A percentile compares a stretch with the other conserved stretches of the same genome.
Conservation (phyloP, 768 basidiomycete species). For the Termitomyces bulborhizus region DNA sequence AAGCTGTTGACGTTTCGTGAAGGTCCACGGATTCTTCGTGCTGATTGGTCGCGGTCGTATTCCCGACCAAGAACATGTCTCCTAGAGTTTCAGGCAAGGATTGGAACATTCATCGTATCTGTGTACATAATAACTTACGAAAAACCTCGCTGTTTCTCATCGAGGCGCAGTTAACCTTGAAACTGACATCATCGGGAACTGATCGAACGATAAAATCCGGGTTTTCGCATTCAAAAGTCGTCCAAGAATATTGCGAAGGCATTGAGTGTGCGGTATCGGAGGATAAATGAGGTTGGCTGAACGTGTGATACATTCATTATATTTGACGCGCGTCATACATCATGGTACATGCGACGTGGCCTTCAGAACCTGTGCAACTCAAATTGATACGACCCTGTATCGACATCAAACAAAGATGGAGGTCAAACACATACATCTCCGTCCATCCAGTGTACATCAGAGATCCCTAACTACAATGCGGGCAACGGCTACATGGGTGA, state of each 20-base stretch:
- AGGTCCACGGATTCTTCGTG: slow-evolving; percentile 39
- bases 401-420: slow-evolving; percentile 20
- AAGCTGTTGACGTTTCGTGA: slow-evolving; percentile 41
- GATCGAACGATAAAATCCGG: slow-evolving; percentile 56
- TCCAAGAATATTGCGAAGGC: slow-evolving; percentile 21
- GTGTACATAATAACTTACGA: slow-evolving; percentile 31
- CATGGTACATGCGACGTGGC: slow-evolving; percentile 1
- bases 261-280: background rate
- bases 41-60: slow-evolving; percentile 18
- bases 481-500: slow-evolving; percentile 15
- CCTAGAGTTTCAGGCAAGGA: slow-evolving; percentile 28
- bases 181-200: slow-evolving; percentile 41
- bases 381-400: slow-evolving; percentile 6
- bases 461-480: slow-evolving; percentile 24
- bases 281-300: background rate
- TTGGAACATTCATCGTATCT: slow-evolving; percentile 5
- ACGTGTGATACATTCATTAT: background rate
- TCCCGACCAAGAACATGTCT: slow-evolving; percentile 65
- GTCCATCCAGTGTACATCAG: slow-evolving; percentile 29
- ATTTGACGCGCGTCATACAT: background rate
- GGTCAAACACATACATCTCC: slow-evolving; percentile 23
- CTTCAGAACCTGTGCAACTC: slow-evolving; percentile 8
- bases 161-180: slow-evolving; percentile 42
- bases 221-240: slow-evolving; percentile 36
- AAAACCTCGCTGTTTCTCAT: slow-evolving; percentile 58